A percentile compares a stretch with the other conserved stretches of the same genome.
Conservation (phyloP, 495 filamentous ascomycete genomes). For the Hyaloscypha finlandica region DNA sequence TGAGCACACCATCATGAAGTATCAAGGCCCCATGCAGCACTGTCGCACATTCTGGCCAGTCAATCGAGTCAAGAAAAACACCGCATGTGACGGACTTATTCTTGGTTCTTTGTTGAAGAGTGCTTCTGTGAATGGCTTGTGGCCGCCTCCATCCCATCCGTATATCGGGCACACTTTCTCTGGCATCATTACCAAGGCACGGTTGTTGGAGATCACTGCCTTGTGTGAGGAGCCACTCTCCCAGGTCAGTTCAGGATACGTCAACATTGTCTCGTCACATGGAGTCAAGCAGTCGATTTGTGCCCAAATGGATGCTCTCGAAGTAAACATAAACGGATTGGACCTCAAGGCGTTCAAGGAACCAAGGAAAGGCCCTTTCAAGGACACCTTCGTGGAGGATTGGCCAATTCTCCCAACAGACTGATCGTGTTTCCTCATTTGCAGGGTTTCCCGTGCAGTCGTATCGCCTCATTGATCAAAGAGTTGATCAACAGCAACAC, state of each 20-base stretch:
- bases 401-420: neutral
- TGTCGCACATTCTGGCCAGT: neutral
- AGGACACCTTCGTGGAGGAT: neutral
- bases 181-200: neutral
- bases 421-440: neutral
- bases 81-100: conserved; percentile 7
- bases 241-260: neutral
- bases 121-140: neutral
- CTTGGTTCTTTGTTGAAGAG: conserved; percentile 6
- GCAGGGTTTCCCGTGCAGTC: too few species aligned
- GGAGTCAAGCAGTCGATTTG: conserved; percentile 5
- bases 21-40: neutral
- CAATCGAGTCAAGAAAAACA: neutral
- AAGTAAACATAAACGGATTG: neutral
- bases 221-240: neutral
- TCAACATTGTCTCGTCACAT: neutral
- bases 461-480: too few species aligned
- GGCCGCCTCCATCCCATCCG: conserved; percentile 5
- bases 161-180: neutral
- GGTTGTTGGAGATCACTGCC: neutral
- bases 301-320: neutral
- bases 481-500: too few species aligned
- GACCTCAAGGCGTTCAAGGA: conserved; percentile 1
- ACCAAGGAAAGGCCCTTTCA: neutral
- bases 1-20: neutral